phyloP scores from a whole-genome alignment of 805 yeast genomes.

The Vanderwaltozyma polyspora region DNA sequence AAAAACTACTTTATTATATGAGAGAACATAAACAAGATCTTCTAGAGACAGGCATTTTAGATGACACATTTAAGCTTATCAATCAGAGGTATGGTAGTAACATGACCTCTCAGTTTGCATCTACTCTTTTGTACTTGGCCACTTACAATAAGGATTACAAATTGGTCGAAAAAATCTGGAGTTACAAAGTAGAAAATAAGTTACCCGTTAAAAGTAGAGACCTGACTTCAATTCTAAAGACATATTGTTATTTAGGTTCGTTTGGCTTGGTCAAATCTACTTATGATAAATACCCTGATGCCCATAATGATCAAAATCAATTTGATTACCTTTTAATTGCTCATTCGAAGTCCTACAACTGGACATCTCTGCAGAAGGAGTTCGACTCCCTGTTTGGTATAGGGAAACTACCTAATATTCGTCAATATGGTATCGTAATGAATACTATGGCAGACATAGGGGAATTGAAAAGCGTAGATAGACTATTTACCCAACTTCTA shows the following conservation, averaged over 20 bases:
- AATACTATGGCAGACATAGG: slow-evolving; percentile 43
- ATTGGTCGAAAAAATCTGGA: slow-evolving; percentile 23
- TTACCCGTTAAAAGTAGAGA: slow-evolving; percentile 12
- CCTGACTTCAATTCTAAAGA: slow-evolving; percentile 17
- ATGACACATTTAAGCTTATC: too few relatives aligned
- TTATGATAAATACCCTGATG: slow-evolving; percentile 29
- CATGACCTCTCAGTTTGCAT: slow-evolving; percentile 19
- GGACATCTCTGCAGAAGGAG: slow-evolving; percentile 43
- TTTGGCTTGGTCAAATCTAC: slow-evolving; percentile 22
- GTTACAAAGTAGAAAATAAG: slow-evolving; percentile 17
- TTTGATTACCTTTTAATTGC: slow-evolving; percentile 38
- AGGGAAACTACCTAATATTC: slow-evolving; percentile 41
- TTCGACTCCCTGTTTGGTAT: slow-evolving; percentile 46
- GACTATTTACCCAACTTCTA: slow-evolving; percentile 37
- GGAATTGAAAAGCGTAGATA: slow-evolving; percentile 37
- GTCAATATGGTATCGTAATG: slow-evolving; percentile 54
- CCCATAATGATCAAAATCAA: slow-evolving; percentile 36
- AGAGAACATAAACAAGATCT: slow-evolving; percentile 4
- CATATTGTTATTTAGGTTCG: slow-evolving; percentile 13
- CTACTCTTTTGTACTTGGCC: slow-evolving; percentile 18
- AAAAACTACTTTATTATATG: slow-evolving; percentile 11
- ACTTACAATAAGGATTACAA: slow-evolving; percentile 8
- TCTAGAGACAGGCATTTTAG: not conserved
- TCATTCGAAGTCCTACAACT: slow-evolving; percentile 36
- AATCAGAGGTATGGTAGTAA: slow-evolving; percentile 10